These are phyloP conservation scores for Calocybe cyanea DNA, from an alignment of 768 basidiomycete genomes.

Conservation along the genomic window DNA sequence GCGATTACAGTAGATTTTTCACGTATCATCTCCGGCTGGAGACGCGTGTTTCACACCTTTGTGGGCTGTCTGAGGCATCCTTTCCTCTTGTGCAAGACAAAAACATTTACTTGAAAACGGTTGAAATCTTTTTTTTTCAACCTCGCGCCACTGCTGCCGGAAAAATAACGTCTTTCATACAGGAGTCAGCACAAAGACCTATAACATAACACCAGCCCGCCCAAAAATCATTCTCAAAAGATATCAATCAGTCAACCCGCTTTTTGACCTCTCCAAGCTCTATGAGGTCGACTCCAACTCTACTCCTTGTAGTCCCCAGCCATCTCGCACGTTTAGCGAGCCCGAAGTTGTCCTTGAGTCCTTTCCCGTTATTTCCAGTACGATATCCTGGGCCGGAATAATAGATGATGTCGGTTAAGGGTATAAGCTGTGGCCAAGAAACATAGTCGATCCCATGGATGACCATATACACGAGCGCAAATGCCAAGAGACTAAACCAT, in stretches of 20 bases:
- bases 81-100: too few relatives aligned
- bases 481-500: conserved; percentile 64
- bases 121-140: too few relatives aligned
- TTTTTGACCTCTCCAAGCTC: conserved; percentile 79
- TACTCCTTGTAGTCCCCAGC: conserved; percentile 33
- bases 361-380: conserved; percentile 73
- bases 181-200: conserved; percentile 8
- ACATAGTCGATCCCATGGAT: conserved; percentile 93
- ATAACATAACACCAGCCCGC: not conserved
- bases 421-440: conserved; percentile 86
- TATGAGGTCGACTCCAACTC: conserved; percentile 57
- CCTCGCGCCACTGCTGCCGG: too few relatives aligned
- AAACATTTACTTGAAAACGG: too few relatives aligned
- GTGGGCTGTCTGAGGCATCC: too few relatives aligned
- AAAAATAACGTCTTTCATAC: too few relatives aligned
- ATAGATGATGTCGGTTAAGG: conserved; percentile 79
- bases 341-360: conserved; percentile 35
- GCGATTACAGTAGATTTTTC: too few relatives aligned
- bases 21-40: too few relatives aligned
- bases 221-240: not conserved
- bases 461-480: conserved; percentile 69
- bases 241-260: conserved; percentile 54
- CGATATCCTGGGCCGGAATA: conserved; percentile 90
- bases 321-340: conserved; percentile 37
- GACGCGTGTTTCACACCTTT: too few relatives aligned